These are phyloP conservation scores for Cryptosporidium tyzzeri DNA, from an alignment of 169 alveolate genomes.

Conservation along the genomic window DNA sequence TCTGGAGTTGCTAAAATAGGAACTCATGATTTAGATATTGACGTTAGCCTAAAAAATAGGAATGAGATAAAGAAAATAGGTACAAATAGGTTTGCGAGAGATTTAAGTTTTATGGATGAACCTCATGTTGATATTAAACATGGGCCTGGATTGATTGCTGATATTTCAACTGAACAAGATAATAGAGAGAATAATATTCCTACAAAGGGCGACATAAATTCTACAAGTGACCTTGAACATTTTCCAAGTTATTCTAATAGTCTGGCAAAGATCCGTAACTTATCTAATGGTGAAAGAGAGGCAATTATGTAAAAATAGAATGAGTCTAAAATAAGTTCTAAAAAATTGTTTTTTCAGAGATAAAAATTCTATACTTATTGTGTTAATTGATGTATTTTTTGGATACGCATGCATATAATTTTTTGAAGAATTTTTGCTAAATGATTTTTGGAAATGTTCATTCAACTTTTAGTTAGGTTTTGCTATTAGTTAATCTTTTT, in stretches of 20 bases:
- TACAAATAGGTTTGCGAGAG: constrained; percentile 69
- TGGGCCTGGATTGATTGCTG: constrained; percentile 51
- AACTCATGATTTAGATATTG: constrained; percentile 24
- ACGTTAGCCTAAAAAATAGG: neutral
- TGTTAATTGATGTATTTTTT: neutral
- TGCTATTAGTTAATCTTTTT: too few species aligned
- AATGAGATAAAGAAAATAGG: constrained; percentile 18
- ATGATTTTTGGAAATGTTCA: too few species aligned
- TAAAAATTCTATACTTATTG: neutral
- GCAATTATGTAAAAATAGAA: neutral
- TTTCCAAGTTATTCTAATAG: constrained; percentile 12
- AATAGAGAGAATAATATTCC: constrained; percentile 9
- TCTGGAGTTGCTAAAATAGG: constrained; percentile 40
- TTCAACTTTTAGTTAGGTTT: too few species aligned
- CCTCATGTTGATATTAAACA: constrained; percentile 10
- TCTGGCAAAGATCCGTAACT: constrained; percentile 18
- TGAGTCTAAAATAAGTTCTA: neutral
- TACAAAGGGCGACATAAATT: constrained; percentile 22
- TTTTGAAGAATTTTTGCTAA: too few species aligned
- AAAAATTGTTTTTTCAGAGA: neutral
- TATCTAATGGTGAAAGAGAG: constrained; percentile 17
- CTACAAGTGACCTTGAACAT: neutral
- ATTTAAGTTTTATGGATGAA: constrained; percentile 21
- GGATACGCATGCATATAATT: neutral
- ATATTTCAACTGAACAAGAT: constrained; percentile 15